These are phyloP conservation scores for Anethum foeniculum DNA, from an alignment of 140 eudicot genomes.

Conservation along the genomic window DNA sequence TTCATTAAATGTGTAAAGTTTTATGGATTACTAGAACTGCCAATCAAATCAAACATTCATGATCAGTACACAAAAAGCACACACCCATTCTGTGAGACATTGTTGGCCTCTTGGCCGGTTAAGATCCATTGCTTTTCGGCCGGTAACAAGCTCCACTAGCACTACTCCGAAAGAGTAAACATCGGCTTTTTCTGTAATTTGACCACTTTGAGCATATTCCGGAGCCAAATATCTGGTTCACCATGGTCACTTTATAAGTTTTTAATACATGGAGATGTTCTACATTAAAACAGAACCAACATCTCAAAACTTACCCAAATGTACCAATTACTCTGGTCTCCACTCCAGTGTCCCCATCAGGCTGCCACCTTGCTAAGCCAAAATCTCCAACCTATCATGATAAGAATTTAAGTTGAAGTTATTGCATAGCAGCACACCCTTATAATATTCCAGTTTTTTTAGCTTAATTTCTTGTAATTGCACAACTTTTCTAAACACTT, in stretches of 20 bases:
- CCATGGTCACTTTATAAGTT: not conserved
- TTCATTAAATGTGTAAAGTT: not conserved
- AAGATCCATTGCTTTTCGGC: slow-evolving; percentile 90
- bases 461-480: not conserved
- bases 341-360: slow-evolving; percentile 96
- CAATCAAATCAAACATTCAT: not conserved
- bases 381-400: slow-evolving; percentile 85
- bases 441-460: not conserved
- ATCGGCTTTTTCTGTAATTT: slow-evolving; percentile 86
- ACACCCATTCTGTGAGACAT: slow-evolving; percentile 88
- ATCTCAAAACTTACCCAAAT: slow-evolving; percentile 56
- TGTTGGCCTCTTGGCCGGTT: slow-evolving; percentile 91
- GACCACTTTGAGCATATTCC: slow-evolving; percentile 95
- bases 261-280: not conserved
- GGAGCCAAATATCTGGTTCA: slow-evolving; percentile 77
- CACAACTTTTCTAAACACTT: not conserved
- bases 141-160: slow-evolving; percentile 82
- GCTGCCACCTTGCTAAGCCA: slow-evolving; percentile 98
- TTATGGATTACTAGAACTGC: not conserved
- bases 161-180: slow-evolving; percentile 92
- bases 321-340: slow-evolving; percentile 98
- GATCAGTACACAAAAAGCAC: not conserved
- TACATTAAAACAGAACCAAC: not conserved
- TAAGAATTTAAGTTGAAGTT: slow-evolving; percentile 1
- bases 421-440: not conserved